These are phyloP conservation scores for Podaxis carcinomalis DNA, from an alignment of 768 basidiomycete genomes.

Conservation along the genomic window DNA sequence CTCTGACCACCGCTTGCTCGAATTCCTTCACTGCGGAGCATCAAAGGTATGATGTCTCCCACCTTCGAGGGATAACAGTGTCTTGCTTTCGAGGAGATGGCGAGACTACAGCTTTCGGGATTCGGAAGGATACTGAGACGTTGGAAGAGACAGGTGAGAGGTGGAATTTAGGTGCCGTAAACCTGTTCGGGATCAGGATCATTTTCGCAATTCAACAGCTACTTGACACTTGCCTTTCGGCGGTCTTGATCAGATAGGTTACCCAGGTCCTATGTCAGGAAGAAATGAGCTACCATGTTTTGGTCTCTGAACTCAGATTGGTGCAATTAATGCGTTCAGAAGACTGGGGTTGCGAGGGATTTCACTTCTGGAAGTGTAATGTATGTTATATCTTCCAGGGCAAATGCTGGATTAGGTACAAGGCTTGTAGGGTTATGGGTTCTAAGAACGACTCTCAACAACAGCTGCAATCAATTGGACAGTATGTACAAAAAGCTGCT, in stretches of 20 bases:
- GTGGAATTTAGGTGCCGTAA: not conserved
- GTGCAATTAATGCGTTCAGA: too few species aligned
- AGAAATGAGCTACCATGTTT: too few species aligned
- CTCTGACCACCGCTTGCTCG: not conserved
- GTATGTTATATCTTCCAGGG: too few species aligned
- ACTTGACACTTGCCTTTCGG: not conserved
- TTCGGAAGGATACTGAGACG: not conserved
- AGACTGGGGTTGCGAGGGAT: too few species aligned
- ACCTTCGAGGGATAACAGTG: not conserved
- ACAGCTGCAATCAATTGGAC: not conserved
- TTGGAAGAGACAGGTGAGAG: not conserved
- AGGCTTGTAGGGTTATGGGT: too few species aligned
- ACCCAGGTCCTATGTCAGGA: too few species aligned
- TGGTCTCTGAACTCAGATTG: too few species aligned
- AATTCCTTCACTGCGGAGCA: not conserved
- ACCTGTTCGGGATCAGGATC: not conserved
- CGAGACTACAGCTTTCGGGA: not conserved
- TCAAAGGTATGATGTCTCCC: too few species aligned
- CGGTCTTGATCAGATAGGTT: not conserved
- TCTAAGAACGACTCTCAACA: not conserved
- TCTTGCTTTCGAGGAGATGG: not conserved
- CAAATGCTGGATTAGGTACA: too few species aligned
- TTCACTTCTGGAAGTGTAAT: too few species aligned
- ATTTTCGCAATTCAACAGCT: not conserved
- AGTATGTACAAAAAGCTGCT: not conserved